Conservation (phyloP, 768 basidiomycete genomes). For the Collybia sp. region DNA sequence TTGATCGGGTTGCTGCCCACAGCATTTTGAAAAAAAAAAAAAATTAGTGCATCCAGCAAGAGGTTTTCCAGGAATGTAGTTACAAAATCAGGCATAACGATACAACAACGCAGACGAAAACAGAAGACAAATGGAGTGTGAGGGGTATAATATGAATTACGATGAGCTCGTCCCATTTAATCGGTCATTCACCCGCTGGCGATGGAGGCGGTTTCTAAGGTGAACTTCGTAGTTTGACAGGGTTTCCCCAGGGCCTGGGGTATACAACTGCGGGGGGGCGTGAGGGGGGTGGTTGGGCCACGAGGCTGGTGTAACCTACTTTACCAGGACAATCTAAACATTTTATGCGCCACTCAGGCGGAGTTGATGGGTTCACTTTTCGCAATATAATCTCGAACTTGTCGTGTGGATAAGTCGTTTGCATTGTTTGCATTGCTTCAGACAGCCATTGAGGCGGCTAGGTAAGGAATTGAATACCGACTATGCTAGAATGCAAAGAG, state of each 20-base stretch:
- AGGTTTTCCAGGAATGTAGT: no score
- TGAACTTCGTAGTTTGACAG: constrained; percentile 91
- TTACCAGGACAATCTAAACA: constrained; percentile 93
- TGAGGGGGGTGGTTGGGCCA: not conserved
- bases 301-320: constrained; percentile 36
- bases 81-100: no score
- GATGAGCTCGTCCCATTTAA: constrained; percentile 14
- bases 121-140: no score
- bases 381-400: constrained; percentile 73
- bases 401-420: constrained; percentile 74
- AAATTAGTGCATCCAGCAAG: no score
- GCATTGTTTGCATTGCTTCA: constrained; percentile 63
- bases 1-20: no score
- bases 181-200: constrained; percentile 67
- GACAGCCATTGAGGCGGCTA: constrained; percentile 70
- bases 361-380: constrained; percentile 47
- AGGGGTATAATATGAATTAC: no score
- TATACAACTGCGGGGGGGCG: constrained; percentile 61
- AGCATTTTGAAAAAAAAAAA: no score
- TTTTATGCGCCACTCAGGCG: constrained; percentile 86
- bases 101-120: no score
- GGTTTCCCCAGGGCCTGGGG: constrained; percentile 84
- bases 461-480: constrained; percentile 7
- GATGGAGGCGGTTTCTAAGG: constrained; percentile 79
- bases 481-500: not conserved